These are phyloP conservation scores for Naganishia randhawae DNA, from an alignment of 768 basidiomycete genomes.

Conservation along the genomic window DNA sequence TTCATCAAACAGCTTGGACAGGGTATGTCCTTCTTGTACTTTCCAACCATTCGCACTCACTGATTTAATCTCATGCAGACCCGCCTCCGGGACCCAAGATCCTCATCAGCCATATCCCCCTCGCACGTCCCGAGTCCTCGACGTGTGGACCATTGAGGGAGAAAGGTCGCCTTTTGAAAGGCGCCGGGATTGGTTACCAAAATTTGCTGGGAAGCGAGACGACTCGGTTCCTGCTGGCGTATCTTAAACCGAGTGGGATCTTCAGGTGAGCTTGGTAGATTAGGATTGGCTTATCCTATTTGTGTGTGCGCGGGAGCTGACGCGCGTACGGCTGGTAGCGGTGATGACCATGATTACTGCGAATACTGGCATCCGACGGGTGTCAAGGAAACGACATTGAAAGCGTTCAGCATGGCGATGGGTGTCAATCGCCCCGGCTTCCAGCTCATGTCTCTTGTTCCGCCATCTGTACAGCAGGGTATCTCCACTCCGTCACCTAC, in stretches of 20 bases:
- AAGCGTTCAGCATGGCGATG: constrained; percentile 85
- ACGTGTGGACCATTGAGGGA: constrained; percentile 76
- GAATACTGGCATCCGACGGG: constrained; percentile 60
- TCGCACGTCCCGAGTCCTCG: constrained; percentile 65
- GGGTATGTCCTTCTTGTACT: constrained; percentile 35
- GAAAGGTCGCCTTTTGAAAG: constrained; percentile 65
- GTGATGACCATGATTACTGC: constrained; percentile 95
- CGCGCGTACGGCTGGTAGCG: constrained; percentile 56
- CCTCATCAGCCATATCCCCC: constrained; percentile 83
- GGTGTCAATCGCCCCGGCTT: constrained; percentile 80
- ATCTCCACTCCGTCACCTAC: constrained; percentile 48
- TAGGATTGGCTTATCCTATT: no score
- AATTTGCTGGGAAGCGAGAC: constrained; percentile 71
- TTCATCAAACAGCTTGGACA: constrained; percentile 49
- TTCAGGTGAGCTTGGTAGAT: constrained; percentile 61
- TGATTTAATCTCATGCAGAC: no score
- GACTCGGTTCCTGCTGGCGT: constrained; percentile 64
- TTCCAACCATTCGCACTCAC: no score
- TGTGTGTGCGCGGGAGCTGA: no score
- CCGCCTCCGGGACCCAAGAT: constrained; percentile 57
- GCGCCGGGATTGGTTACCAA: constrained; percentile 70
- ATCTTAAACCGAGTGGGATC: constrained; percentile 63
- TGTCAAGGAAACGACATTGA: constrained; percentile 75
- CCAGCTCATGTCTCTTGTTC: constrained; percentile 75
- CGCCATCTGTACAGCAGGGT: constrained; percentile 46